These are phyloP conservation scores for Tulasnella sp. DNA, from an alignment of 768 basidiomycete genomes.

Conservation along the genomic window DNA sequence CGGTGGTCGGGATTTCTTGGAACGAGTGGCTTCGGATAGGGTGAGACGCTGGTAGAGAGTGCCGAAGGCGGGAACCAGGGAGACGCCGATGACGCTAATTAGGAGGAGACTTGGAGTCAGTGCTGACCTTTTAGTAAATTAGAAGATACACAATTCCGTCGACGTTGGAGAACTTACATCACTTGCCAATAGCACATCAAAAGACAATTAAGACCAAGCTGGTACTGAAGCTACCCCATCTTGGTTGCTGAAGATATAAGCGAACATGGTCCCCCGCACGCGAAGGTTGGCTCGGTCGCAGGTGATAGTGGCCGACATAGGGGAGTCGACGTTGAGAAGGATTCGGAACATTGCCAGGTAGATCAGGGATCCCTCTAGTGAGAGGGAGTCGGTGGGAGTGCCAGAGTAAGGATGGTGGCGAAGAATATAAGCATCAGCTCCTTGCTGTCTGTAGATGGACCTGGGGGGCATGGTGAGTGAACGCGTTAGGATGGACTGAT, in stretches of 20 bases:
- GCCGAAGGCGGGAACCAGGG: constrained; percentile 63
- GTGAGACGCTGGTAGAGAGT: constrained; percentile 74
- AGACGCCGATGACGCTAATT: constrained; percentile 76
- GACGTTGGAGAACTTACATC: constrained; percentile 58
- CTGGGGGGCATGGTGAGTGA: too few species aligned
- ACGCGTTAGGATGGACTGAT: too few species aligned
- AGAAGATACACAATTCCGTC: constrained; percentile 49
- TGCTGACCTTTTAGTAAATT: not conserved
- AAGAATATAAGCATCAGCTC: constrained; percentile 75
- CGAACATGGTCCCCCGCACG: constrained; percentile 64
- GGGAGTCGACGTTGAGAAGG: constrained; percentile 68
- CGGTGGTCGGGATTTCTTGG: constrained; percentile 27
- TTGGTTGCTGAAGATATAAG: constrained; percentile 53
- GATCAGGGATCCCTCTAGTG: not conserved
- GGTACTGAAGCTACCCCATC: constrained; percentile 27
- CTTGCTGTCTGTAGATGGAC: constrained; percentile 69
- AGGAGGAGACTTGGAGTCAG: not conserved
- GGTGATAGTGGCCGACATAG: constrained; percentile 49
- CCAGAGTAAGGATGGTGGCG: constrained; percentile 62
- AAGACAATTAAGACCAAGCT: not conserved
- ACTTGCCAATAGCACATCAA: constrained; percentile 28
- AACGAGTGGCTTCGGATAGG: constrained; percentile 48
- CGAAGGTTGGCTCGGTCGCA: constrained; percentile 43
- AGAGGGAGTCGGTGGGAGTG: constrained; percentile 42
- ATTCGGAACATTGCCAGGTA: constrained; percentile 49